Evolutionary conservation across 1,284 basidiomycete genomes (phyloP).

Genomic region (Fomitopsis palustris): DNA sequence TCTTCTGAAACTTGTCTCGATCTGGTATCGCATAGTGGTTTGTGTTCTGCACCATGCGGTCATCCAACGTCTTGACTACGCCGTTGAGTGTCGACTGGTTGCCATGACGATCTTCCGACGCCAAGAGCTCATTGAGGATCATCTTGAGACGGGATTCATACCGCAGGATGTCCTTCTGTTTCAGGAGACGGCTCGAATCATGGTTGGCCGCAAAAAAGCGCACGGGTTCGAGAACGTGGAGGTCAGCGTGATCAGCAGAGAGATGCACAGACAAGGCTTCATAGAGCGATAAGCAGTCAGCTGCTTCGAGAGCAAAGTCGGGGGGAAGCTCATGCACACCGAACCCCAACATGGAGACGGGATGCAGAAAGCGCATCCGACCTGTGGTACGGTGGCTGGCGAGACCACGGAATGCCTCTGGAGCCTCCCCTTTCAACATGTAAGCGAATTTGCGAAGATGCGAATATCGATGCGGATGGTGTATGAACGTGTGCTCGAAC

Average conservation of each 20-base stretch:
- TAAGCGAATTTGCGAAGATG: slow-evolving; percentile 69
- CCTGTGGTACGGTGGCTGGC: slow-evolving; percentile 31
- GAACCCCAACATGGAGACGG: slow-evolving; percentile 51
- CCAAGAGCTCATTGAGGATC: slow-evolving; percentile 37
- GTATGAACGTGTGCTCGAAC: slow-evolving; percentile 53
- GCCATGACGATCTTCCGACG: slow-evolving; percentile 34
- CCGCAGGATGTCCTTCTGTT: slow-evolving; percentile 53
- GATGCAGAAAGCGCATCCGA: slow-evolving; percentile 55
- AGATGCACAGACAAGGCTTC: slow-evolving; percentile 32
- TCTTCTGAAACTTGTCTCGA: slow-evolving; percentile 28
- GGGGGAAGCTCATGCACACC: slow-evolving; percentile 44
- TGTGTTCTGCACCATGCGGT: slow-evolving; percentile 28
- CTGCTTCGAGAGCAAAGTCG: slow-evolving; percentile 59
- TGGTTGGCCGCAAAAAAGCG: slow-evolving; percentile 39
- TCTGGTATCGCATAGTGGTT: slow-evolving; percentile 32
- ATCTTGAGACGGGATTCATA: slow-evolving; percentile 56
- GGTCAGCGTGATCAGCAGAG: slow-evolving; percentile 19
- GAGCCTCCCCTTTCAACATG: slow-evolving; percentile 27
- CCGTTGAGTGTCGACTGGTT: slow-evolving; percentile 31
- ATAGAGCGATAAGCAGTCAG: slow-evolving; percentile 52
- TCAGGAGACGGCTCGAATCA: slow-evolving; percentile 33
- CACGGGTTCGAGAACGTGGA: slow-evolving; percentile 40
- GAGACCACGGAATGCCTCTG: slow-evolving; percentile 37
- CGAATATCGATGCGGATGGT: slow-evolving; percentile 66
- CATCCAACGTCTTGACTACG: slow-evolving; percentile 41